These are phyloP conservation scores for Apium graveolens DNA, from an alignment of 129 eudicot species.

Conservation along the genomic window DNA sequence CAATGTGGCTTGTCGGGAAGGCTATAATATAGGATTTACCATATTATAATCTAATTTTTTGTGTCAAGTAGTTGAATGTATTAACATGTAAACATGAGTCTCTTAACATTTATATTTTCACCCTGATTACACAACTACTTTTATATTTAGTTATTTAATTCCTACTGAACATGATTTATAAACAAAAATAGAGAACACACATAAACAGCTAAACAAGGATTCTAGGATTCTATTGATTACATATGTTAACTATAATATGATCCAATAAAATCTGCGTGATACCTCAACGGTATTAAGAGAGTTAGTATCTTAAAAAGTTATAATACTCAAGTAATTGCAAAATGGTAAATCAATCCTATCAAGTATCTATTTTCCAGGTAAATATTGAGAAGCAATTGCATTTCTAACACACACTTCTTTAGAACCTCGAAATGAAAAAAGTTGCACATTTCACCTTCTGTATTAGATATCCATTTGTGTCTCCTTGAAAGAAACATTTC, in stretches of 20 bases:
- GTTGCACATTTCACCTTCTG: conserved; percentile 24
- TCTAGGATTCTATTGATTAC: background rate
- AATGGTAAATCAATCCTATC: background rate
- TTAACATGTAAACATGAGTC: too few relatives aligned
- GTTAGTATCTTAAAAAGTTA: background rate
- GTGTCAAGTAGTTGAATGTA: background rate
- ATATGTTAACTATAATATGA: background rate
- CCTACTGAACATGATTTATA: background rate
- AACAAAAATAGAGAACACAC: background rate
- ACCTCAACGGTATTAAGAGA: background rate
- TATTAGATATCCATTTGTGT: conserved; percentile 16
- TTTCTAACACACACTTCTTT: background rate
- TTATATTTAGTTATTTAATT: too few relatives aligned
- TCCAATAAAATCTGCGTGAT: background rate
- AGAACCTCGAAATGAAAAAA: background rate
- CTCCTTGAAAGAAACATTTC: background rate
- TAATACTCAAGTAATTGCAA: background rate
- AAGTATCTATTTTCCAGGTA: background rate
- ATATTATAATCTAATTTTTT: background rate
- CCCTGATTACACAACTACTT: background rate
- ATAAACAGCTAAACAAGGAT: background rate
- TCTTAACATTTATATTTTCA: background rate
- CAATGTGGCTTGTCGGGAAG: background rate
- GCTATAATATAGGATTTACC: background rate
- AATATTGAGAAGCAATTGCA: background rate